Conservation (phyloP, 2,329 filamentous ascomycete species). For the Anisogramma anomala region DNA sequence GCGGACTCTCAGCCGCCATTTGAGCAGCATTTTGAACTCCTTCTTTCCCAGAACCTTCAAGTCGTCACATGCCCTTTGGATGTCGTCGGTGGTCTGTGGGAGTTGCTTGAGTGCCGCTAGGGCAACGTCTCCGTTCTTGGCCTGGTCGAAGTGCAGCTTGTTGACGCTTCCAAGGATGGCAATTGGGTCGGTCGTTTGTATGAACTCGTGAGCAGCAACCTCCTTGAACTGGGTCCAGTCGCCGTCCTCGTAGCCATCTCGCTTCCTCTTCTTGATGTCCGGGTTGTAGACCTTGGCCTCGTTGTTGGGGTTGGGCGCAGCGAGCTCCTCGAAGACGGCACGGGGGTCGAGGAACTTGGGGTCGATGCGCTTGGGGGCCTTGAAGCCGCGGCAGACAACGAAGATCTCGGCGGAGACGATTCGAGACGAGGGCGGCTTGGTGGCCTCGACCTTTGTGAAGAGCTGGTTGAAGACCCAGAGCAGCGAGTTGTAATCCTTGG, state of each 20-base stretch:
- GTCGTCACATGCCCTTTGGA: slow-evolving; percentile 67
- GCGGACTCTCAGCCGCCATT: slow-evolving; percentile 79
- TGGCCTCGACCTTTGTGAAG: slow-evolving; percentile 90
- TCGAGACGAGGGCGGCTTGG: slow-evolving; percentile 88
- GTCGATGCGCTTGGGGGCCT: slow-evolving; percentile 87
- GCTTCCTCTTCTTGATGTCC: slow-evolving; percentile 91
- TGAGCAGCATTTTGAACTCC: slow-evolving; percentile 81
- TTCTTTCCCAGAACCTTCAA: slow-evolving; percentile 85
- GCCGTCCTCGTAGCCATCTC: slow-evolving; percentile 94
- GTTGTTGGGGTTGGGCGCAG: slow-evolving; percentile 77
- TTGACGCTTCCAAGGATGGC: slow-evolving; percentile 81
- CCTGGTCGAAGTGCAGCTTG: slow-evolving; percentile 69
- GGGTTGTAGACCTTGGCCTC: slow-evolving; percentile 98
- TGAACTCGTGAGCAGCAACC: slow-evolving; percentile 78
- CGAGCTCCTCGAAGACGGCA: slow-evolving; percentile 85
- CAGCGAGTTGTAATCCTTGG: slow-evolving; percentile 90
- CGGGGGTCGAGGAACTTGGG: slow-evolving; percentile 83
- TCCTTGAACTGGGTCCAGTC: slow-evolving; percentile 91
- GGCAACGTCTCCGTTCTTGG: slow-evolving; percentile 72
- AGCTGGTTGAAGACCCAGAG: slow-evolving; percentile 98
- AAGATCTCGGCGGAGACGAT: slow-evolving; percentile 98
- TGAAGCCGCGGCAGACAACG: slow-evolving; percentile 90
- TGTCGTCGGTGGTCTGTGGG: slow-evolving; percentile 75
- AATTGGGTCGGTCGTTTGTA: slow-evolving; percentile 87
- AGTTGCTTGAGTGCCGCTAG: slow-evolving; percentile 76